Percentiles rank a stretch among this genome's conserved stretches.
Conservation (phyloP, 108 stramenopile species). For the Nitzschia sp. region DNA sequence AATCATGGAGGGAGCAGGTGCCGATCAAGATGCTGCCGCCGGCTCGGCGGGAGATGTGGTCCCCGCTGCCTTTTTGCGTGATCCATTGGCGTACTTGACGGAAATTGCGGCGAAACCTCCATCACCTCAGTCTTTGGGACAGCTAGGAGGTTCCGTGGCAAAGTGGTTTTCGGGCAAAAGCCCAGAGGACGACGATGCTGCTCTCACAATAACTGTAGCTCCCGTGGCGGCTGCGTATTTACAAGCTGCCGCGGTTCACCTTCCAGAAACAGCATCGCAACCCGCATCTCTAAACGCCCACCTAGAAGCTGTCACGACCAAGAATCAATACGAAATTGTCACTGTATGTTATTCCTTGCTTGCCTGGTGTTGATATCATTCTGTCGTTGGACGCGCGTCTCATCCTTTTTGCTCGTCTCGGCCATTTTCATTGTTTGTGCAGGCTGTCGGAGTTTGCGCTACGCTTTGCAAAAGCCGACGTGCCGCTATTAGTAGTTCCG, state of each 20-base stretch:
- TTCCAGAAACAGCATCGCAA: neutral
- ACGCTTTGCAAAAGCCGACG: slow-evolving; percentile 18
- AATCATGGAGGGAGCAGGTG: neutral
- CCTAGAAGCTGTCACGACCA: neutral
- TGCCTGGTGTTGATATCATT: neutral
- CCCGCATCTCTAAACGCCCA: neutral
- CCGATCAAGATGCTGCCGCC: neutral
- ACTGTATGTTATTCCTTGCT: neutral
- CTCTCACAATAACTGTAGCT: neutral
- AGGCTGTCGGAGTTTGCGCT: slow-evolving; percentile 24
- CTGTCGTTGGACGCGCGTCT: neutral
- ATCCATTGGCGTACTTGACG: slow-evolving; percentile 26
- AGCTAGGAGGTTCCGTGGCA: slow-evolving; percentile 17
- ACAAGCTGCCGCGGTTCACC: slow-evolving; percentile 8
- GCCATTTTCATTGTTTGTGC: neutral
- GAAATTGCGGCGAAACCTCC: slow-evolving; percentile 25
- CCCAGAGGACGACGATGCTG: neutral
- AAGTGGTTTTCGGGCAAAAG: slow-evolving; percentile 18
- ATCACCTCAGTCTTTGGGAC: neutral
- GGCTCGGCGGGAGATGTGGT: neutral
- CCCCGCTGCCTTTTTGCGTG: slow-evolving; percentile 16
- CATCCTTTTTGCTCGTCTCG: neutral
- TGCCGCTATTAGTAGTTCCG: slow-evolving; percentile 37
- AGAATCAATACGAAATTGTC: slow-evolving; percentile 6
- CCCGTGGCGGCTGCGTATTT: neutral